phyloP scores from a whole-genome alignment of 2,329 filamentous ascomycete species.

The Macroventuria anomochaeta region DNA sequence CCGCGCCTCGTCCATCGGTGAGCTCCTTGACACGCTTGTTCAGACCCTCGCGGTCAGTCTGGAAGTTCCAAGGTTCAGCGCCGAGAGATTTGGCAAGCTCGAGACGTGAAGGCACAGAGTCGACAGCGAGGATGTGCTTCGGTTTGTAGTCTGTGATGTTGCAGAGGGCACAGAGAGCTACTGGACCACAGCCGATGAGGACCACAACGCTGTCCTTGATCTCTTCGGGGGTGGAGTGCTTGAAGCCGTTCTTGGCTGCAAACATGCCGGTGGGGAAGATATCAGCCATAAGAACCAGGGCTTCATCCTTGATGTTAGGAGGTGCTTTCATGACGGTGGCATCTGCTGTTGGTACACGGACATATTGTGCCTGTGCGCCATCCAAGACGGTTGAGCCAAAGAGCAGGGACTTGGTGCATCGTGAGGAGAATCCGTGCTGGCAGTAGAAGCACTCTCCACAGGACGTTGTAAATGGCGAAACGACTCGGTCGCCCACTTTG shows the following conservation, averaged over 20 bases:
- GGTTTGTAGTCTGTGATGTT: constrained; percentile 78
- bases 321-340: constrained; percentile 79
- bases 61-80: constrained; percentile 83
- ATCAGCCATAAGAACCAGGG: constrained; percentile 86
- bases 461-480: constrained; percentile 76
- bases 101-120: constrained; percentile 77
- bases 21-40: constrained; percentile 73
- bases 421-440: constrained; percentile 74
- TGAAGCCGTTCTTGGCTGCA: constrained; percentile 79
- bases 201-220: constrained; percentile 74
- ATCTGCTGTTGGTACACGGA: constrained; percentile 76
- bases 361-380: constrained; percentile 82
- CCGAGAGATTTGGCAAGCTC: constrained; percentile 75
- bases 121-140: constrained; percentile 77
- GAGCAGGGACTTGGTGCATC: constrained; percentile 72
- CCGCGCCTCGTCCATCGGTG: constrained; percentile 81
- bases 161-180: constrained; percentile 83
- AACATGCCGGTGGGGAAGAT: constrained; percentile 88
- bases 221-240: constrained; percentile 63
- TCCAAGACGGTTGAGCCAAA: constrained; percentile 75
- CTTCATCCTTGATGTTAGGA: constrained; percentile 72
- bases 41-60: constrained; percentile 69
- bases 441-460: constrained; percentile 83
- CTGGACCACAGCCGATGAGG: constrained; percentile 78
- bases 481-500: constrained; percentile 76